Evolutionary conservation across 192 early-diverging fungal genomes (phyloP), one percentile per base, ranked within the genome.

Genomic region (Backusella tarrabulga): DNA sequence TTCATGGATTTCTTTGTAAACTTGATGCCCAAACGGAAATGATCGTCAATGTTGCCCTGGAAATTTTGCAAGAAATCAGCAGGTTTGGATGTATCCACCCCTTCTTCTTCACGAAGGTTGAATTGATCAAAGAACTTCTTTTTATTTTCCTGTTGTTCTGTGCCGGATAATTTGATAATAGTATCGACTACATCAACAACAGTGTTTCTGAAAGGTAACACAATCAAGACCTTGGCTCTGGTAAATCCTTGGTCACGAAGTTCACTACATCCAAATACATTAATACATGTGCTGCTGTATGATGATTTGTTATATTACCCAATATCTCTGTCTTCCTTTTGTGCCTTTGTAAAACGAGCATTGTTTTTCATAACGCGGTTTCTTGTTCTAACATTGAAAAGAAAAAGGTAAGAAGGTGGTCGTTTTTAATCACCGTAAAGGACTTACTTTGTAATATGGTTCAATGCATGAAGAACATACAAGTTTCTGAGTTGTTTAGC

Each of bases 241-340:
- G 98, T 98, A 69, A 97, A 99, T 38, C 96, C 97, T 83, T 98
- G 97, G 79, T 99, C 98, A 11, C 96, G 91, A 26, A 91, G 83
- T 79, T 99, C 97, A 26, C 91, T 87, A 44, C 12, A 44, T 4
- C 14, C 14, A 44, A 44, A 17, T 6, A 17, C 15, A 44, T 44
- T 14, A 32, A 3, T 32, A 32, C 32, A 32, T 32, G 14, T 44
- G 4, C 15, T 44, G 67, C 32, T 32, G 32, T 32, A 32, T 32
- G 32, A 35, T 34, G 5, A 23, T 73, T 44, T 44, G 42, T 4
- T 44, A 2, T 44, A 17, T 74, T 85, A 82, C 78, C 78, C 89
- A 35, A 85, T 79, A 21, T 91, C 91, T 34, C 79, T 82, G 7
- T 84, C 85, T 1, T 82, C 83, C 8, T 80, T 86, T 38, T 91